Conservation (phyloP, 768 basidiomycete genomes). For the Amanita phalloides region DNA sequence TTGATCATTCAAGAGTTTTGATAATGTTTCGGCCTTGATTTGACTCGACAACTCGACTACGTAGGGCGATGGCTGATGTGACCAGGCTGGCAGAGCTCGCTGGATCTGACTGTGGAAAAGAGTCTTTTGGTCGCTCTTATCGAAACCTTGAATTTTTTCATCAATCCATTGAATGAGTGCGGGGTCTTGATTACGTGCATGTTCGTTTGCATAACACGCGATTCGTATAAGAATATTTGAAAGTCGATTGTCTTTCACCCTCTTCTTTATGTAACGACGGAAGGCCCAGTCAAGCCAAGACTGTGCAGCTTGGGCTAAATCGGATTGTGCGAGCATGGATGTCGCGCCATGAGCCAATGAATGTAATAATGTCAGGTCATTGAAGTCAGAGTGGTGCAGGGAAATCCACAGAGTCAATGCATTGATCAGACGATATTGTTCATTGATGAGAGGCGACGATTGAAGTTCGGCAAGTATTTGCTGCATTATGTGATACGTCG, state of each 20-base stretch:
- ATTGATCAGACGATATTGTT: conserved; percentile 69
- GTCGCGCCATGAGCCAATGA: conserved; percentile 58
- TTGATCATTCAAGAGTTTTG: conserved; percentile 43
- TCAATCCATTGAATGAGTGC: conserved; percentile 48
- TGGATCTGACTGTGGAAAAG: conserved; percentile 23
- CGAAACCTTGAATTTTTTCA: conserved; percentile 31
- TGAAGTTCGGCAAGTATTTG: conserved; percentile 61
- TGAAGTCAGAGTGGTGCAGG: conserved; percentile 42
- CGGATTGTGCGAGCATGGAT: conserved; percentile 53
- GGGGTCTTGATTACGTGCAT: conserved; percentile 22
- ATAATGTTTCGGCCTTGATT: conserved; percentile 36
- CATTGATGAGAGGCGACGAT: conserved; percentile 64
- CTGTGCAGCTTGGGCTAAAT: conserved; percentile 58
- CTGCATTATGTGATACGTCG: conserved; percentile 70
- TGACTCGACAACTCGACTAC: conserved; percentile 35
- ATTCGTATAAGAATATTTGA: conserved; percentile 64
- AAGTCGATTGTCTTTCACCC: conserved; percentile 38
- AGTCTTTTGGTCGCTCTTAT: conserved; percentile 12
- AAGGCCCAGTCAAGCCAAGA: conserved; percentile 78
- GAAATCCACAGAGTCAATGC: conserved; percentile 68
- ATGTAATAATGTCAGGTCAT: conserved; percentile 50
- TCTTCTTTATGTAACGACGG: conserved; percentile 30
- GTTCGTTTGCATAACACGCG: conserved; percentile 48
- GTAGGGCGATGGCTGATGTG: conserved; percentile 41
- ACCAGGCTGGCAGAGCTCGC: conserved; percentile 67